Percentiles rank a stretch among this genome's conserved stretches.
phyloP scores from a whole-genome alignment of 2,329 filamentous ascomycete genomes.

The Pseudophaeomoniella oleicola region DNA sequence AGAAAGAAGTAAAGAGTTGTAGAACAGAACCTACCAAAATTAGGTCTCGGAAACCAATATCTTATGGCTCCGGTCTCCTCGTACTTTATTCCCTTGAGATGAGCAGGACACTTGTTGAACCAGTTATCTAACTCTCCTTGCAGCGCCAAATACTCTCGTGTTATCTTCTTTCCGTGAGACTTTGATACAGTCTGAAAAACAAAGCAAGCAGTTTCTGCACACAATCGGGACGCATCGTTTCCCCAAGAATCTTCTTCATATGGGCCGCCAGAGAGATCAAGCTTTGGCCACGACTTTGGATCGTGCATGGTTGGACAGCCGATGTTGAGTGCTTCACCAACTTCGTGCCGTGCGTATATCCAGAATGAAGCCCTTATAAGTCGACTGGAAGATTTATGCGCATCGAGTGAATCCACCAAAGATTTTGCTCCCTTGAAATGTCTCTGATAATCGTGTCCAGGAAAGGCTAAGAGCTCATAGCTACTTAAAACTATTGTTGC shows the following conservation, averaged over 20 bases:
- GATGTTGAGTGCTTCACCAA: slow-evolving; percentile 16
- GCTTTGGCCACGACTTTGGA: slow-evolving; percentile 18
- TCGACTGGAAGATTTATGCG: slow-evolving; percentile 15
- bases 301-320: slow-evolving; percentile 15
- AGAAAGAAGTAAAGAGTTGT: too few species aligned
- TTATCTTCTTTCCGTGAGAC: too few species aligned
- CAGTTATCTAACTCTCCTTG: too few species aligned
- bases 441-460: slow-evolving; percentile 13
- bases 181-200: too few species aligned
- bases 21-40: too few species aligned
- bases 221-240: slow-evolving; percentile 3
- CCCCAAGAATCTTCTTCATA: slow-evolving; percentile 14
- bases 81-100: too few species aligned
- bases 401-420: slow-evolving; percentile 16
- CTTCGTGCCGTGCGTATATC: slow-evolving; percentile 14
- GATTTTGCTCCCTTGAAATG: slow-evolving; percentile 17
- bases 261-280: slow-evolving; percentile 14
- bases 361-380: slow-evolving; percentile 18
- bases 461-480: slow-evolving; percentile 17
- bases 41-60: too few species aligned
- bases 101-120: too few species aligned
- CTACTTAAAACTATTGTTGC: slow-evolving; percentile 19
- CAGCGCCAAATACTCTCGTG: too few species aligned
- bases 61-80: too few species aligned
- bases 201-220: background rate